Base-by-base conservation (phyloP, 257 asterid genomes). In the Pogostemon cablin region DNA sequence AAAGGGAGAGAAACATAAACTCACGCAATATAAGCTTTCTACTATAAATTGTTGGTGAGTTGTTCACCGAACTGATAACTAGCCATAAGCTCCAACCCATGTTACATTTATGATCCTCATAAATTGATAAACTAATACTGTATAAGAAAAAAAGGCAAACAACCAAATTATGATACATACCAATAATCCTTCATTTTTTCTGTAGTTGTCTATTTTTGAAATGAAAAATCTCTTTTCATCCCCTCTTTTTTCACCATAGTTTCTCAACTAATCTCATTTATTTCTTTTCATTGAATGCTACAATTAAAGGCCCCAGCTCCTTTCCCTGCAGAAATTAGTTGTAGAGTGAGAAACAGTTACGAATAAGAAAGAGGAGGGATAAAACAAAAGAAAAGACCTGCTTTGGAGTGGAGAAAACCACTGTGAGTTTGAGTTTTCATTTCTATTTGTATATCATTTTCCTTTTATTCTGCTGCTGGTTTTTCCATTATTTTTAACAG, bases 231-330 rank as follows among this genome's bases (percentile, higher is more conserved):
- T 58, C 42, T 68, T 43, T 69, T 17, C 56, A 44, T 79, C 61
- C 39, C 43, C 57, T 53, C 37, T 53, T 49, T 50, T 7, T 46
- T 50, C 76, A 48, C 74, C 77, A 68, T 75, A 66, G 68, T 81
- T 77, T 66, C 92, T 85, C 96, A 90, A 90, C 96, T 67, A 92
- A 92, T 86, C 84, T 77, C 91, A 86, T 88, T 88, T 78, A 90
- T 69, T 83, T 81, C 87, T 82, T 69, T 79, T 78, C 96, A 89
- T 91, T 91, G 65, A 89, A 86, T 92, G 92, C 96, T 62, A 72
- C 75, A 74, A 78, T 74, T 87, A 84, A 78, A 50, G 79, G 35
- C 79, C 82, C 68, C 89, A 81, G 82, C 90, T 77, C 87, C 78
- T 78, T 62, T 73, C 80, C 62, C 80, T 80, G 85, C 86, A 84